Conservation (phyloP, 257 asterid species). For the Asclepias syriaca region DNA sequence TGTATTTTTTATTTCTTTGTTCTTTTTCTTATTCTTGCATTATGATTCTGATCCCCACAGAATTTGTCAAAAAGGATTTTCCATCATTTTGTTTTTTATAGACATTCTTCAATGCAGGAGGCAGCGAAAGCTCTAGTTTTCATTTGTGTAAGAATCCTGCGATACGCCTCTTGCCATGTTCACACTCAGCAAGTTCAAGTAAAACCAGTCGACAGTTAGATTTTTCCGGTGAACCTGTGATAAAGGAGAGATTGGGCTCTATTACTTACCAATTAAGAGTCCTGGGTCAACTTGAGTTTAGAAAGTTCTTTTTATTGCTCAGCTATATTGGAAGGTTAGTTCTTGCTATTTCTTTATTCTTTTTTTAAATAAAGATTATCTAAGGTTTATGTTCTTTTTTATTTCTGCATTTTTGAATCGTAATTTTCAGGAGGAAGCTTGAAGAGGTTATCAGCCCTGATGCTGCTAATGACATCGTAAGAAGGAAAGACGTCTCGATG, state of each 20-base stretch:
- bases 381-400: background rate
- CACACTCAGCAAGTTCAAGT: conserved; percentile 6
- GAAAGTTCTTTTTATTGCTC: conserved; percentile 56
- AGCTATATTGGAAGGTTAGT: conserved; percentile 64
- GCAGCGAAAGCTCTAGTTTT: conserved; percentile 23
- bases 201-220: conserved; percentile 20
- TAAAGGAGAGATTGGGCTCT: background rate
- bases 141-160: conserved; percentile 8
- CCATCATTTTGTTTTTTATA: conserved; percentile 1
- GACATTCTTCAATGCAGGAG: conserved; percentile 30
- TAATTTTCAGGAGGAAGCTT: conserved; percentile 39
- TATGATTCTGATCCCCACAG: background rate
- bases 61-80: background rate
- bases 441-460: conserved; percentile 40
- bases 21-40: background rate
- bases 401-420: conserved; percentile 2
- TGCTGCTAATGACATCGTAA: conserved; percentile 38
- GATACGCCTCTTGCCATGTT: conserved; percentile 17
- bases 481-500: conserved; percentile 39
- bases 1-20: background rate
- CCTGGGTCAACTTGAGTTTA: conserved; percentile 35
- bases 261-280: background rate
- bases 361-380: background rate
- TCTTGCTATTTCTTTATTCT: conserved; percentile 5
- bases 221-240: conserved; percentile 22